Evolutionary conservation across 352 stramenopile species (phyloP).

Genomic region (Pythium apleroticum): DNA sequence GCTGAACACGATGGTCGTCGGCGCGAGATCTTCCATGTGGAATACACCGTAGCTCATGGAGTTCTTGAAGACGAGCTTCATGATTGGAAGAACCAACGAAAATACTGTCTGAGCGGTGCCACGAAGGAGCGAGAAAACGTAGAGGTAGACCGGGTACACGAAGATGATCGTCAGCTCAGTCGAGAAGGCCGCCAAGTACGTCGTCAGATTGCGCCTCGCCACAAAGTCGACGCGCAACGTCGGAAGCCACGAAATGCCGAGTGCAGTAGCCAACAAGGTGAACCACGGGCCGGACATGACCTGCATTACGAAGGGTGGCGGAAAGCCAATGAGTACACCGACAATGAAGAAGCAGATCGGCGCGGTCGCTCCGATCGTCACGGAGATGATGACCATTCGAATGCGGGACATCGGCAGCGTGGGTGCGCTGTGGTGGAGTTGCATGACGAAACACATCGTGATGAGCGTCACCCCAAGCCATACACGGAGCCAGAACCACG

Average conservation of each 20-base stretch:
- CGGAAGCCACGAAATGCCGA: conserved; percentile 1
- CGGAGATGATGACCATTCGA: not conserved
- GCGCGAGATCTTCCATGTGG: conserved; percentile 15
- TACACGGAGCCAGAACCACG: not conserved
- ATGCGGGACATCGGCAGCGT: not conserved
- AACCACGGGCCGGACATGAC: not conserved
- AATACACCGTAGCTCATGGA: not conserved
- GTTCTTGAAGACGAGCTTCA: conserved; percentile 23
- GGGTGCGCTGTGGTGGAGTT: not conserved
- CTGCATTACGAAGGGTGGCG: conserved; percentile 12
- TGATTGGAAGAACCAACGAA: conserved; percentile 8
- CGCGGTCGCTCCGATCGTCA: not conserved
- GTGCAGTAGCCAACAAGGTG: not conserved
- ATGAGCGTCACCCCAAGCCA: not conserved
- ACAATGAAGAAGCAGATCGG: not conserved
- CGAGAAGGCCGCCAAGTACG: not conserved
- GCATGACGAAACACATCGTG: not conserved
- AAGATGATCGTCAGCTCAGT: conserved; percentile 3
- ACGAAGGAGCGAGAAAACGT: conserved; percentile 1
- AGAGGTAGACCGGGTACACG: conserved; percentile 11
- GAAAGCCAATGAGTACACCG: conserved; percentile 7
- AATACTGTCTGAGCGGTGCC: not conserved
- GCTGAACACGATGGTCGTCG: conserved; percentile 16
- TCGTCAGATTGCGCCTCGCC: not conserved
- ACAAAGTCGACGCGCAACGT: not conserved